These are phyloP conservation scores for Cladosporium sp. DNA, from an alignment of 2,329 filamentous ascomycete genomes.

Conservation along the genomic window DNA sequence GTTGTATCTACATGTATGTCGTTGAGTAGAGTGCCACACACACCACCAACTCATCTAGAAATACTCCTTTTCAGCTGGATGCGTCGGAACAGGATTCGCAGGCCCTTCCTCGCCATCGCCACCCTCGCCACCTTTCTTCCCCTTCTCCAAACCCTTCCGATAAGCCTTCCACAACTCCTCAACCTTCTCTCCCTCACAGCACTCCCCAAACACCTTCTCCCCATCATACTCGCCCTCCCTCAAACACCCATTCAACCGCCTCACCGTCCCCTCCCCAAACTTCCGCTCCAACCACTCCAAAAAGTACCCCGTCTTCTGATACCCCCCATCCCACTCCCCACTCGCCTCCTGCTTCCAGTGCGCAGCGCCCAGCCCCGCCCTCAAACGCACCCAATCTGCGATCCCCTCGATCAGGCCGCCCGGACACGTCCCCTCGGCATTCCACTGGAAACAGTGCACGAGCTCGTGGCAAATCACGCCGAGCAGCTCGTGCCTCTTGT, in stretches of 20 bases:
- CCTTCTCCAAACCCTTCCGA: conserved; percentile 48
- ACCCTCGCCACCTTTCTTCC: conserved; percentile 1
- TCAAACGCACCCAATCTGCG: conserved; percentile 87
- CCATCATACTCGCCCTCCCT: conserved; percentile 65
- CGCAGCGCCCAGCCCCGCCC: conserved; percentile 70
- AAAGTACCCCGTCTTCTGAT: conserved; percentile 90
- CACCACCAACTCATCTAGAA: not conserved
- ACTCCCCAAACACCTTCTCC: conserved; percentile 41
- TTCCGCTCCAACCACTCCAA: conserved; percentile 77
- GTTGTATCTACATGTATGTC: not conserved
- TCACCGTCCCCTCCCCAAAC: conserved; percentile 54
- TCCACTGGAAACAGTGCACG: conserved; percentile 91
- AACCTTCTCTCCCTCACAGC: conserved; percentile 58
- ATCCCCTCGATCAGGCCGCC: conserved; percentile 87
- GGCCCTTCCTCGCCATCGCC: conserved; percentile 8
- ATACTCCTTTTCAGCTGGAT: conserved; percentile 12
- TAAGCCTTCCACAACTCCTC: conserved; percentile 76
- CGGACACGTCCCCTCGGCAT: conserved; percentile 57
- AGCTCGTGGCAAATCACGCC: conserved; percentile 91
- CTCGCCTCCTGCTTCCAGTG: conserved; percentile 71
- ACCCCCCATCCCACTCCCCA: conserved; percentile 81
- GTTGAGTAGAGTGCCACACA: conserved; percentile 1
- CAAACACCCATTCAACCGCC: conserved; percentile 67
- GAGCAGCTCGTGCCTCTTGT: conserved; percentile 64
- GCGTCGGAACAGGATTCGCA: conserved; percentile 18